Conservation (phyloP, 2,329 filamentous ascomycete species). For the Dactylellina haptotyla region DNA sequence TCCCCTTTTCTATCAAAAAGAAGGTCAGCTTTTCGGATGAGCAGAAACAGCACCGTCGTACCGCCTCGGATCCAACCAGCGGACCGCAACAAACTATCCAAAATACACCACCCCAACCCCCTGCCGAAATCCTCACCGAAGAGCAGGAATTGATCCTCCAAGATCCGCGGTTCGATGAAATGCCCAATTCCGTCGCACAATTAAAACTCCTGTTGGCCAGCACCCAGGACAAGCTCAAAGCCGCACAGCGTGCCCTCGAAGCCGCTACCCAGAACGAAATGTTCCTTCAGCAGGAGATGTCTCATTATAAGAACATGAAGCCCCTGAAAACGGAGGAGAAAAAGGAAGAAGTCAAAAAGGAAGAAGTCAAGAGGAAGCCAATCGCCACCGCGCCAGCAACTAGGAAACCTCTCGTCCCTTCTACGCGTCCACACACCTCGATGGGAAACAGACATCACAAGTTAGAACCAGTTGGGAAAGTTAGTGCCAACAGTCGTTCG, state of each 20-base stretch:
- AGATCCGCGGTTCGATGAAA: not conserved
- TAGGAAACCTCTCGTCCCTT: not conserved
- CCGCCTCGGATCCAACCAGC: constrained; percentile 2
- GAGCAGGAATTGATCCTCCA: constrained; percentile 31
- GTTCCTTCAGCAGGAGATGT: constrained; percentile 10
- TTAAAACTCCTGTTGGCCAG: constrained; percentile 23
- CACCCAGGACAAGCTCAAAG: constrained; percentile 13
- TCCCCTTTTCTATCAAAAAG: constrained; percentile 1
- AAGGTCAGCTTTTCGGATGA: not conserved
- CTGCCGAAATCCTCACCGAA: constrained; percentile 9
- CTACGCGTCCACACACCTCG: not conserved
- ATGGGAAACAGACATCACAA: not conserved
- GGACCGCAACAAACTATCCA: not conserved
- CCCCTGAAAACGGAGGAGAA: not conserved
- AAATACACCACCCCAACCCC: not conserved
- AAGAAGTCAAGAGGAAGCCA: not conserved
- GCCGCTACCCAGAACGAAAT: constrained; percentile 3
- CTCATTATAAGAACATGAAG: not conserved
- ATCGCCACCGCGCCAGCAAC: not conserved
- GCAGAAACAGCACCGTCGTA: not conserved
- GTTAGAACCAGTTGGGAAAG: not conserved
- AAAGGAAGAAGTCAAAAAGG: not conserved
- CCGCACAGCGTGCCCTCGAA: constrained; percentile 13
- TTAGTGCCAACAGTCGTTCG: not conserved
- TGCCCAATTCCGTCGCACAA: constrained; percentile 26